Conservation (phyloP, 129 eudicot genomes). For the Artemisia annua region DNA sequence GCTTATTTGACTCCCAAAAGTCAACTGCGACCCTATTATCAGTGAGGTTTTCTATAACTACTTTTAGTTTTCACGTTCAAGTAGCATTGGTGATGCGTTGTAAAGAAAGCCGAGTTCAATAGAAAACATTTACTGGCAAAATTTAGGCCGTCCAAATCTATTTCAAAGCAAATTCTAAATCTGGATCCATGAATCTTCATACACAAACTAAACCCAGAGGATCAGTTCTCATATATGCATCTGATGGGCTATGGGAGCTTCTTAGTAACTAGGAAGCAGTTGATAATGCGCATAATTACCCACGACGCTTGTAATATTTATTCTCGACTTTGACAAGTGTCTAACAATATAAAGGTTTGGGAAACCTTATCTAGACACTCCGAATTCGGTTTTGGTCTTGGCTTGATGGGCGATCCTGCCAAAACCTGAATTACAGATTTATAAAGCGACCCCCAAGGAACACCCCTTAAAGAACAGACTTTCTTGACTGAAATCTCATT, state of each 20-base stretch:
- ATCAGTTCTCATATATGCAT: slow-evolving; percentile 83
- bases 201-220: slow-evolving; percentile 68
- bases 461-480: too few species aligned
- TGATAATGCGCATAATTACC: slow-evolving; percentile 63
- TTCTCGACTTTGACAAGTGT: too few species aligned
- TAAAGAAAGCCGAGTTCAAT: slow-evolving; percentile 81
- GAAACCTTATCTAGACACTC: too few species aligned
- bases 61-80: slow-evolving; percentile 53
- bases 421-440: too few species aligned
- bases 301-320: slow-evolving; percentile 23
- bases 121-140: slow-evolving; percentile 70
- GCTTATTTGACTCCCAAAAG: slow-evolving; percentile 17
- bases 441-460: too few species aligned
- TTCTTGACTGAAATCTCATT: too few species aligned
- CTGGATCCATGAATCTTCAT: slow-evolving; percentile 74
- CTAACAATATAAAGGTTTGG: too few species aligned
- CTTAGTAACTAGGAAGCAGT: slow-evolving; percentile 90
- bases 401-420: too few species aligned
- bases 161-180: slow-evolving; percentile 58
- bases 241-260: slow-evolving; percentile 98
- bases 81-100: slow-evolving; percentile 79
- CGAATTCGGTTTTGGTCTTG: too few species aligned
- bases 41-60: background rate
- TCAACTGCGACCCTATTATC: slow-evolving; percentile 15
- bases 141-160: too few species aligned